phyloP scores from a whole-genome alignment of 169 alveolate genomes.

The Babesia bovis region DNA sequence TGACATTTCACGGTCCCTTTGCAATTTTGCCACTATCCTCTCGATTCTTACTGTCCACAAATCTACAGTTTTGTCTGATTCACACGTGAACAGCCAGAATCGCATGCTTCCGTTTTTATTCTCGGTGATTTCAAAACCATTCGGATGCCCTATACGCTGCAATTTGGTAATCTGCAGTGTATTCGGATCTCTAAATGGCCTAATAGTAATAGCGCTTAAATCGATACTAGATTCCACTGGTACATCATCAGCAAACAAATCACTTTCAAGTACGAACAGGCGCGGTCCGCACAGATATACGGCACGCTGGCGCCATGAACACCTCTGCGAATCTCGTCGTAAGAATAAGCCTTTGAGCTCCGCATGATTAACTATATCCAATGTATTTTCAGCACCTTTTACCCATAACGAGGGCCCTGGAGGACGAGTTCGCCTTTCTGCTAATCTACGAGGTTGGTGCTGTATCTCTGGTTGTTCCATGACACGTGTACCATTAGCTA shows the following conservation, averaged over 20 bases:
- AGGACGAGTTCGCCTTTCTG: constrained; percentile 31
- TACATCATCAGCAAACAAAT: constrained; percentile 32
- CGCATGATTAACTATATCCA: constrained; percentile 28
- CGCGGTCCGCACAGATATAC: constrained; percentile 28
- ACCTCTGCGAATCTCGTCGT: constrained; percentile 47
- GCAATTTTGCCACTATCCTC: not conserved
- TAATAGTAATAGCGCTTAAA: constrained; percentile 36
- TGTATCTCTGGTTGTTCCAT: not conserved
- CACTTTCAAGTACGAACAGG: constrained; percentile 33
- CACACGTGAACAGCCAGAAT: constrained; percentile 57
- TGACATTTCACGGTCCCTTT: not conserved
- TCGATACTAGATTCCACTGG: constrained; percentile 60
- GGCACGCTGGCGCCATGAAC: constrained; percentile 54
- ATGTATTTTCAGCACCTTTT: constrained; percentile 10
- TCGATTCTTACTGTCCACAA: constrained; percentile 36
- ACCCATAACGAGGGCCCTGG: constrained; percentile 8
- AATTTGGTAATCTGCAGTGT: constrained; percentile 39
- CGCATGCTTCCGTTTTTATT: constrained; percentile 15
- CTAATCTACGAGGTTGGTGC: not conserved
- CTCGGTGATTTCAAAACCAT: constrained; percentile 61
- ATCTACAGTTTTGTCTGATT: constrained; percentile 35
- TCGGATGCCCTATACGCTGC: constrained; percentile 50
- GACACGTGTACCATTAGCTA: not conserved
- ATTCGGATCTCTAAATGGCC: constrained; percentile 37
- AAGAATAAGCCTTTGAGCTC: constrained; percentile 50